phyloP scores from a whole-genome alignment of 2,329 filamentous ascomycete genomes.

The Pyrenochaeta sp. region DNA sequence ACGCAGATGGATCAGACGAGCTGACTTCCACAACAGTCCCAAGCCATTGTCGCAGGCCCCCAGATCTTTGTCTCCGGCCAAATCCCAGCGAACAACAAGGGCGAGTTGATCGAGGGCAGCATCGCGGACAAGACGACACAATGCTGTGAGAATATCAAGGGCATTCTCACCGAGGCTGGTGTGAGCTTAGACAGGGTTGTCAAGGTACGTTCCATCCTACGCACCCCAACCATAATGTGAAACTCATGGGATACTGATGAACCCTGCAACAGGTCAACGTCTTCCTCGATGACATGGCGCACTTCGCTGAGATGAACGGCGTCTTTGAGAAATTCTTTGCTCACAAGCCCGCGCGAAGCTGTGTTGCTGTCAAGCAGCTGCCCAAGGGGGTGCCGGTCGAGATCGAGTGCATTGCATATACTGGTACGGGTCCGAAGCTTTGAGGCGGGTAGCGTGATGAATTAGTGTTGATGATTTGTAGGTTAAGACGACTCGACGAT shows the following conservation, averaged over 20 bases:
- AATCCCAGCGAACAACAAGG: constrained; percentile 74
- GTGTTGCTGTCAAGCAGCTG: constrained; percentile 87
- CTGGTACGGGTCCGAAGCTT: constrained; percentile 39
- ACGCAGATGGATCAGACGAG: too few species aligned
- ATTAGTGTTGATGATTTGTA: constrained; percentile 16
- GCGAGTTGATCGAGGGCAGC: constrained; percentile 68
- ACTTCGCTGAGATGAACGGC: constrained; percentile 87
- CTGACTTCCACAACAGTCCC: constrained; percentile 43
- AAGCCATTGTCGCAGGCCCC: constrained; percentile 73
- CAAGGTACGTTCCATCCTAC: constrained; percentile 66
- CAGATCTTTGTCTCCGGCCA: constrained; percentile 77
- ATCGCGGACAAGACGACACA: constrained; percentile 74
- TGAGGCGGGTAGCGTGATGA: constrained; percentile 12
- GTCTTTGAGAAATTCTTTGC: constrained; percentile 84
- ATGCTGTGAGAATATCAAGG: constrained; percentile 81
- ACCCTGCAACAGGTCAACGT: constrained; percentile 60
- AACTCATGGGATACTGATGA: neutral
- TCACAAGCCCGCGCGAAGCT: constrained; percentile 87
- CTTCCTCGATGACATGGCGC: constrained; percentile 89
- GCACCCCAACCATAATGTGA: neutral
- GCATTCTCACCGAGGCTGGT: constrained; percentile 82
- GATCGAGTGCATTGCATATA: constrained; percentile 84
- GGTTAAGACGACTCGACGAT: constrained; percentile 10
- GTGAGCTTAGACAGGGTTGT: constrained; percentile 81
- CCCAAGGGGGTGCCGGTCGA: constrained; percentile 88